These are phyloP conservation scores for Aureobasidium subglaciale DNA, from an alignment of 2,329 filamentous ascomycete genomes.

Conservation along the genomic window DNA sequence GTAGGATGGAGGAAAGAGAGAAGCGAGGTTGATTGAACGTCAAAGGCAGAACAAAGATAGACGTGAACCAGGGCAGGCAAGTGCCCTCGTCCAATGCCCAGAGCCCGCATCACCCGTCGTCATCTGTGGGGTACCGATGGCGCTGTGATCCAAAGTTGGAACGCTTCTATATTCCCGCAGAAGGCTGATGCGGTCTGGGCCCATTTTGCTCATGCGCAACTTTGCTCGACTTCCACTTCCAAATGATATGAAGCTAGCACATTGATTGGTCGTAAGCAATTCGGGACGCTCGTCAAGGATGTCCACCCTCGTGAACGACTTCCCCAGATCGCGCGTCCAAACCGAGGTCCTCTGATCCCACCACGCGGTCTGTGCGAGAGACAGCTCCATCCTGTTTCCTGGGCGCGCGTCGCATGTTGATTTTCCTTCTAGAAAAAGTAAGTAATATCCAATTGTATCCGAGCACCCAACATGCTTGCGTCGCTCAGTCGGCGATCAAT, in stretches of 20 bases:
- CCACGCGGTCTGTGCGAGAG: constrained; percentile 1
- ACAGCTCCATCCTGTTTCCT: neutral
- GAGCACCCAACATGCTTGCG: constrained; percentile 2
- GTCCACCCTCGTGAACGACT: neutral
- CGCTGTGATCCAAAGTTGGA: constrained; percentile 3
- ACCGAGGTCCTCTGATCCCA: neutral
- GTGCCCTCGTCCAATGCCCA: constrained; percentile 7
- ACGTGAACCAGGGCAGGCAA: constrained; percentile 5
- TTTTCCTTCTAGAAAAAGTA: constrained; percentile 14
- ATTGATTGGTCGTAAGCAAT: neutral
- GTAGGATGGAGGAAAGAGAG: neutral
- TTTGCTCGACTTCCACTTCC: neutral
- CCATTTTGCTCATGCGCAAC: neutral
- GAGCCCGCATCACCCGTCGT: neutral
- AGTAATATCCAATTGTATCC: neutral
- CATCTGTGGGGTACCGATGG: constrained; percentile 11
- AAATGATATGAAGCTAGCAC: neutral
- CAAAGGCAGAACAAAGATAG: constrained; percentile 7
- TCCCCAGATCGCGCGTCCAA: constrained; percentile 1
- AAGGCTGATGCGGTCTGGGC: neutral
- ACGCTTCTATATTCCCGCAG: neutral
- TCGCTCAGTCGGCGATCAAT: neutral
- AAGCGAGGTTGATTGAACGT: neutral
- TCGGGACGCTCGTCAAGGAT: neutral
- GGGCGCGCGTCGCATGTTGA: constrained; percentile 4